Base-by-base conservation (phyloP, 345 rosid genomes). In the Populus ilicifolia region DNA sequence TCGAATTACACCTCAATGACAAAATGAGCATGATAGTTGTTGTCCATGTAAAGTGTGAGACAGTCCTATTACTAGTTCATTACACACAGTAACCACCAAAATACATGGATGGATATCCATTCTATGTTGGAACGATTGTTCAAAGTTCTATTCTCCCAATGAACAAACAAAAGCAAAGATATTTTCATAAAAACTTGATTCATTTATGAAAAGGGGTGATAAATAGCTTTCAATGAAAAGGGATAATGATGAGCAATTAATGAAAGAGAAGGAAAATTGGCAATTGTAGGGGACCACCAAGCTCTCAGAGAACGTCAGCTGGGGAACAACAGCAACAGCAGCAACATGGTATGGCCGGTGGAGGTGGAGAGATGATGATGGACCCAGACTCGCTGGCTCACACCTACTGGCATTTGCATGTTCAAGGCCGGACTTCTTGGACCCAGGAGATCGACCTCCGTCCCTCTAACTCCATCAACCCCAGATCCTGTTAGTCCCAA, bases 371-470 rank as follows among this genome's bases (percentile, higher is more conserved):
- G 78, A 78, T 73, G 76, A 84, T 89, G 76, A 87, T 91, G 98
- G 94, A 95, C 86, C 98, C 99, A 0, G 94, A 93, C 81, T 87
- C 88, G 56, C 77, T 93, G 81, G 98, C 99, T 84, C 92, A 86
- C 78, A 93, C 98, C 72, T 95, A 93, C 91, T 95, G 99, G 99
- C 89, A 88, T 59, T 81, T 95, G 70, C 99, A 95, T 74, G 89
- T 87, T 50, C 99, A 95, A 81, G 92, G 93, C 82, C 92, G 90
- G 11, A 80, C 87, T 43, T 92, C 93, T 33, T 95, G 99, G 99
- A 92, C 99, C 66, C 97, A 92, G 65, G 99, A 95, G 87, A 87
- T 95, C 30, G 99, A 93, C 76, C 87, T 95, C 71, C 94, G 92
- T 38, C 91, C 94, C 6, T 85, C 94, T 54, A 70, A 75, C 67